Evolutionary conservation across 2,329 filamentous ascomycete genomes (phyloP).

Genomic region (Claviceps fusiformis): DNA sequence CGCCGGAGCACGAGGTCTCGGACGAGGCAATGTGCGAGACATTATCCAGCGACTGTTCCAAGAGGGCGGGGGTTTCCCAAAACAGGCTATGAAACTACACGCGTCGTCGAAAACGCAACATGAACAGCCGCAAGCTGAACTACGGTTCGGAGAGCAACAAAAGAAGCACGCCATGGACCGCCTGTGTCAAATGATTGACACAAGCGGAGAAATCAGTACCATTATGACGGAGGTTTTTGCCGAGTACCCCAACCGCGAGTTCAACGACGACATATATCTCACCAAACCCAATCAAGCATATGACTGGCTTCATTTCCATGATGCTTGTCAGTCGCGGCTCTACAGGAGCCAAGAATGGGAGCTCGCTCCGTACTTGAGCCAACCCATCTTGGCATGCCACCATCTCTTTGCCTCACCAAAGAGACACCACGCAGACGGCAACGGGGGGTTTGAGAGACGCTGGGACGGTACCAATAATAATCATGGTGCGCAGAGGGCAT

Average conservation of each 20-base stretch:
- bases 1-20: constrained; percentile 56
- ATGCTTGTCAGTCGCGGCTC: constrained; percentile 63
- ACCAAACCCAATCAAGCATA: constrained; percentile 79
- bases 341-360: constrained; percentile 90
- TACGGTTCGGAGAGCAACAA: constrained; percentile 58
- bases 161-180: constrained; percentile 62
- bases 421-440: constrained; percentile 27
- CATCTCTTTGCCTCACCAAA: constrained; percentile 70
- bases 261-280: constrained; percentile 83
- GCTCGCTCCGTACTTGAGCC: constrained; percentile 71
- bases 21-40: constrained; percentile 58
- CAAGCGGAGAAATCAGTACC: constrained; percentile 64
- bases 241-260: constrained; percentile 74
- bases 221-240: constrained; percentile 75
- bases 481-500: constrained; percentile 20
- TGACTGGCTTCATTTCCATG: constrained; percentile 94
- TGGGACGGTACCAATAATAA: constrained; percentile 21
- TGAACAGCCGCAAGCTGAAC: constrained; percentile 43
- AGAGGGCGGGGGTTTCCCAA: constrained; percentile 65
- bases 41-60: constrained; percentile 68
- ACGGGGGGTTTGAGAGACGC: constrained; percentile 27
- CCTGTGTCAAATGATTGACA: constrained; percentile 63
- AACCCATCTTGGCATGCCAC: constrained; percentile 81
- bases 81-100: constrained; percentile 30
- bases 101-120: constrained; percentile 31